Conservation (phyloP, 1,139 yeast genomes). For the Candida sp. region DNA sequence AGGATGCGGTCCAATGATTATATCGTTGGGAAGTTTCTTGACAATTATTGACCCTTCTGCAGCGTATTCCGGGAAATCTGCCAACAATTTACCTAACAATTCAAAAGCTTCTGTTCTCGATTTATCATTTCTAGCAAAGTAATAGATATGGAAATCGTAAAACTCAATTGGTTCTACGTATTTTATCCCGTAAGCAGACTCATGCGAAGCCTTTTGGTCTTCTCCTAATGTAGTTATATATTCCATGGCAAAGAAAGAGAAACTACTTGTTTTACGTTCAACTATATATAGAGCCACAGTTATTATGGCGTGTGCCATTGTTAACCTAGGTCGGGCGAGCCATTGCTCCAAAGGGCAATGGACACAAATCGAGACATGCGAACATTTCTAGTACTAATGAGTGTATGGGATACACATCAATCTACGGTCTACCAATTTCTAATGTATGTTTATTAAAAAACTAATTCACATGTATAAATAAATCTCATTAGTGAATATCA, state of each 20-base stretch:
- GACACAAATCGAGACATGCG: too few species aligned
- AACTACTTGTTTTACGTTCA: too few species aligned
- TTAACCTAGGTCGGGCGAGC: too few species aligned
- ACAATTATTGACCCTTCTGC: slow-evolving; percentile 27
- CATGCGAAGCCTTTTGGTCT: background rate
- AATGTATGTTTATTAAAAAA: background rate
- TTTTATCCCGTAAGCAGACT: slow-evolving; percentile 17
- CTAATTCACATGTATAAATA: background rate
- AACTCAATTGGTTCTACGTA: slow-evolving; percentile 25
- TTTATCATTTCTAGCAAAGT: slow-evolving; percentile 17
- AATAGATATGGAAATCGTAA: slow-evolving; percentile 35
- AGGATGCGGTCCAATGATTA: slow-evolving; percentile 28
- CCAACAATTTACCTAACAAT: slow-evolving; percentile 18
- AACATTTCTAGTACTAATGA: too few species aligned
- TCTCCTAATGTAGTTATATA: background rate
- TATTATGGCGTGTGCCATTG: too few species aligned
- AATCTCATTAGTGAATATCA: background rate
- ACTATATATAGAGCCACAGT: too few species aligned
- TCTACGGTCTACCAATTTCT: too few species aligned
- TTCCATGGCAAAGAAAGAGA: background rate
- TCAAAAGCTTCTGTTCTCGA: slow-evolving; percentile 19
- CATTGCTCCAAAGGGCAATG: too few species aligned
- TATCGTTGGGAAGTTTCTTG: slow-evolving; percentile 22
- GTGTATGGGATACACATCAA: too few species aligned
- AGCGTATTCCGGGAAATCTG: slow-evolving; percentile 21